Base-by-base conservation (phyloP, 257 asterid genomes). In the Hygrophila difformis region DNA sequence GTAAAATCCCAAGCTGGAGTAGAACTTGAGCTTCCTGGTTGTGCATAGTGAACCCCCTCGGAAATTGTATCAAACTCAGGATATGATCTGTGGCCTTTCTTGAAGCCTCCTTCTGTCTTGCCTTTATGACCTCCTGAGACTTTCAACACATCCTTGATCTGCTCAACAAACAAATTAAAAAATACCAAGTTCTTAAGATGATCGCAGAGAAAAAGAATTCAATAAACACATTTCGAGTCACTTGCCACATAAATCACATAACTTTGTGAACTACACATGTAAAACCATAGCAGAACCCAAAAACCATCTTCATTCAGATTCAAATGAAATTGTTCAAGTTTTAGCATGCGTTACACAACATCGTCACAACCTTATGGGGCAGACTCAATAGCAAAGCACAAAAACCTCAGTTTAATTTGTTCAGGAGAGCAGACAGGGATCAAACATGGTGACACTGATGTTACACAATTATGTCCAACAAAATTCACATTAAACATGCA, bases 131-230 rank as follows among this genome's bases (percentile, higher is more conserved):
- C 52, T 36, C 96, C 87, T 1, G 97, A 81, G 5, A 82, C 94
- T 58, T 85, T 89, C 67, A 85, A 63, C n/a, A 87, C 94, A 60
- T 85, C 97, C 78, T 82, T 89, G 39, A 89, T 84, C 97, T 84
- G 78, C 34, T 65, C 40, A 43, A 9, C 12, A 17, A 41, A 42
- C n/a, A n/a, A n/a, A n/a, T n/a, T n/a, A n/a, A n/a, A n/a, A n/a
- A 45, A 24, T 19, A 22, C 12, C n/a, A n/a, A n/a, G n/a, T 52
- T 46, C 6, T 19, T 8, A 40, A 5, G 43, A 22, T 24, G 20
- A 61, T 53, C 20, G 51, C n/a, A n/a, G n/a, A 47, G 12, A 17
- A 37, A 31, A 19, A 39, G 51, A 43, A 49, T 6, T 6, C 18
- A n/a, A 17, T 24, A 16, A 18, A 29, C 6, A 16, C 18, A 26